Conservation (phyloP, 2,329 filamentous ascomycete genomes). For the Aspergillus brasiliensis region DNA sequence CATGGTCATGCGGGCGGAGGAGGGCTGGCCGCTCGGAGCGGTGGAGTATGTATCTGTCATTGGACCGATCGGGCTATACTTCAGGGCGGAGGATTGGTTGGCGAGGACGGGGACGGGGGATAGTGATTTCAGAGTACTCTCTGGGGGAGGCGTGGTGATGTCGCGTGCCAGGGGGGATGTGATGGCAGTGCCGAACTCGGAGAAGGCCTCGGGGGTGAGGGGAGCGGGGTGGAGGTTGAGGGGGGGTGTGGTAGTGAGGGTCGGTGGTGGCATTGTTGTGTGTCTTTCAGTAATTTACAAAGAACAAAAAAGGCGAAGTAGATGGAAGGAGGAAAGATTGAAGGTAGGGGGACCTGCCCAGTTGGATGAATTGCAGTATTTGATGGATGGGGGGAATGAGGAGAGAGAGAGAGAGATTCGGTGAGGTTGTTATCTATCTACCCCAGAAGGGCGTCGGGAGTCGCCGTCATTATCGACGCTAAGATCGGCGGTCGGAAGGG, state of each 20-base stretch:
- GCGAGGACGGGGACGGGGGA: slow-evolving; percentile 60
- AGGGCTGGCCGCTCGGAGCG: slow-evolving; percentile 41
- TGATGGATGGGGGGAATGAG: neutral
- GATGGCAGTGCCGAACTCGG: slow-evolving; percentile 80
- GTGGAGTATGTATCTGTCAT: slow-evolving; percentile 71
- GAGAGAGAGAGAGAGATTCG: neutral
- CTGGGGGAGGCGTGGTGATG: slow-evolving; percentile 46
- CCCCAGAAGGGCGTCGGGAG: slow-evolving; percentile 6
- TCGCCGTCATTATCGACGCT: slow-evolving; percentile 11
- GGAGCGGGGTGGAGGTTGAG: slow-evolving; percentile 60
- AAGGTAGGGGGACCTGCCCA: neutral
- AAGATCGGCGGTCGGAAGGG: slow-evolving; percentile 10
- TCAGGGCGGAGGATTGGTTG: slow-evolving; percentile 88
- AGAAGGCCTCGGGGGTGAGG: slow-evolving; percentile 71
- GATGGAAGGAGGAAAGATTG: neutral
- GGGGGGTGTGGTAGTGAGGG: slow-evolving; percentile 37
- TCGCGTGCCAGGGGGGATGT: slow-evolving; percentile 66
- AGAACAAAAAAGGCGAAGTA: too few relatives aligned
- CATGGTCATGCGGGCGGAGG: slow-evolving; percentile 75
- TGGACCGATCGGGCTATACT: slow-evolving; percentile 78
- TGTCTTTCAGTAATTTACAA: neutral
- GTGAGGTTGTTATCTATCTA: neutral
- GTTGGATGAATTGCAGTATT: neutral
- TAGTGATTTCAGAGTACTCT: slow-evolving; percentile 49
- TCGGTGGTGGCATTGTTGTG: slow-evolving; percentile 34